Conservation (phyloP, 1,284 basidiomycete genomes). For the Sporisorium graminicola region DNA sequence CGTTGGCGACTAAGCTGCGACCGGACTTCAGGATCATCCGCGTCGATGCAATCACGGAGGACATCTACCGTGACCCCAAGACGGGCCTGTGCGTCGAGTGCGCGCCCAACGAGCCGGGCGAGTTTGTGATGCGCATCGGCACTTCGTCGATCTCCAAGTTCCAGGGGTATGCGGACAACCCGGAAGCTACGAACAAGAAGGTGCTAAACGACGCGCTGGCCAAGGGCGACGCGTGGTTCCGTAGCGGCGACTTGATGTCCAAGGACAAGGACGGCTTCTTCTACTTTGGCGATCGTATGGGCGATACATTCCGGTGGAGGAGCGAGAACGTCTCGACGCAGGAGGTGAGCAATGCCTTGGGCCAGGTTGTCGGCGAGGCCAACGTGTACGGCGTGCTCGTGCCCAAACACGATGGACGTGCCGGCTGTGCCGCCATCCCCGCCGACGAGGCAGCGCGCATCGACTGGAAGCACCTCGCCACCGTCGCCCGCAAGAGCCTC, state of each 20-base stretch:
- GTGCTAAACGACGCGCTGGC: conserved; percentile 66
- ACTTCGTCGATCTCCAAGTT: conserved; percentile 48
- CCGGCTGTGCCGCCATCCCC: conserved; percentile 70
- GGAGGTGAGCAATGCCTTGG: conserved; percentile 65
- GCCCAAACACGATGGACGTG: conserved; percentile 68
- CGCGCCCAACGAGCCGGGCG: conserved; percentile 62
- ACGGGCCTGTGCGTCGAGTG: conserved; percentile 67
- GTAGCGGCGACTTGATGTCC: conserved; percentile 67
- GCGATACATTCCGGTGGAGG: conserved; percentile 69
- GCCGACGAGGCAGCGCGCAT: conserved; percentile 23
- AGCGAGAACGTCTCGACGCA: conserved; percentile 68
- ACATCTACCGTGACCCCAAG: conserved; percentile 64
- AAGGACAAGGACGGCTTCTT: conserved; percentile 63
- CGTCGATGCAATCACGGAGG: conserved; percentile 69
- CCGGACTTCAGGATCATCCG: conserved; percentile 65
- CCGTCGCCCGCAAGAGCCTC: conserved; percentile 58
- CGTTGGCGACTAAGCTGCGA: conserved; percentile 44
- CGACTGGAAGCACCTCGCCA: conserved; percentile 60
- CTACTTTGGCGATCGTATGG: conserved; percentile 68
- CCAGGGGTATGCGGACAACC: conserved; percentile 65
- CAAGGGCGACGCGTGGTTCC: conserved; percentile 68
- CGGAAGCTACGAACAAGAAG: conserved; percentile 69
- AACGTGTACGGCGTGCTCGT: conserved; percentile 70
- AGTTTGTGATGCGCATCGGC: conserved; percentile 67
- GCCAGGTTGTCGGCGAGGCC: conserved; percentile 65